phyloP scores from a whole-genome alignment of 1,284 basidiomycete genomes.

The Thelephora terrestris region DNA sequence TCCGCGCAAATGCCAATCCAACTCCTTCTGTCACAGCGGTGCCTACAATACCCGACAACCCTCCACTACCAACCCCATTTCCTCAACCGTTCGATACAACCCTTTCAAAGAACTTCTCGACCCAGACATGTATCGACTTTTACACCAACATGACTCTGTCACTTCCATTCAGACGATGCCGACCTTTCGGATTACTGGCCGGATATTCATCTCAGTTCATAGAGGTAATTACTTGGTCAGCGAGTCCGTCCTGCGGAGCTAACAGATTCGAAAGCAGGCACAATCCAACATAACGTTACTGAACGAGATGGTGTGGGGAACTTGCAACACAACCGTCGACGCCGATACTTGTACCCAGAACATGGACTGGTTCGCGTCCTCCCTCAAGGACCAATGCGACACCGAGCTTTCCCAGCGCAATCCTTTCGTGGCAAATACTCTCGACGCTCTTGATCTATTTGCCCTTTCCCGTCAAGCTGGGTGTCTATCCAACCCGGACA shows the following conservation, averaged over 20 bases:
- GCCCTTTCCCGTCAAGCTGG: conserved; percentile 43
- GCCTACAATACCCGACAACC: conserved; percentile 23
- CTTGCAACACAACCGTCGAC: conserved; percentile 52
- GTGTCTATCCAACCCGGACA: conserved; percentile 43
- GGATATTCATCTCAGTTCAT: conserved; percentile 49
- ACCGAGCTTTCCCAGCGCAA: conserved; percentile 44
- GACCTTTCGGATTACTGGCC: conserved; percentile 66
- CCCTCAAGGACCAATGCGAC: conserved; percentile 38
- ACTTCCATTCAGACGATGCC: conserved; percentile 52
- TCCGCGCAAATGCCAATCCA: conserved; percentile 9
- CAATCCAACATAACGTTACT: conserved; percentile 52
- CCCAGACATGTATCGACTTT: conserved; percentile 51
- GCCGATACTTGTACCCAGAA: conserved; percentile 43
- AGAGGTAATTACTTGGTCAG: conserved; percentile 28
- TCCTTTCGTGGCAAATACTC: conserved; percentile 35
- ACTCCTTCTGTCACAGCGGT: conserved; percentile 9
- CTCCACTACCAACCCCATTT: conserved; percentile 59
- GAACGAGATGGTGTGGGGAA: conserved; percentile 66
- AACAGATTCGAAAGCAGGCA: conserved; percentile 31
- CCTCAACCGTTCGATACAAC: conserved; percentile 66
- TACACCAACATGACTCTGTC: conserved; percentile 63
- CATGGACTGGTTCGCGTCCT: conserved; percentile 49
- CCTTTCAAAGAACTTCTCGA: conserved; percentile 54
- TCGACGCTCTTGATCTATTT: conserved; percentile 52
- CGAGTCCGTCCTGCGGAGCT: conserved; percentile 6